Evolutionary conservation across 2,329 filamentous ascomycete genomes (phyloP).

Genomic region (Trichoderma sp.): DNA sequence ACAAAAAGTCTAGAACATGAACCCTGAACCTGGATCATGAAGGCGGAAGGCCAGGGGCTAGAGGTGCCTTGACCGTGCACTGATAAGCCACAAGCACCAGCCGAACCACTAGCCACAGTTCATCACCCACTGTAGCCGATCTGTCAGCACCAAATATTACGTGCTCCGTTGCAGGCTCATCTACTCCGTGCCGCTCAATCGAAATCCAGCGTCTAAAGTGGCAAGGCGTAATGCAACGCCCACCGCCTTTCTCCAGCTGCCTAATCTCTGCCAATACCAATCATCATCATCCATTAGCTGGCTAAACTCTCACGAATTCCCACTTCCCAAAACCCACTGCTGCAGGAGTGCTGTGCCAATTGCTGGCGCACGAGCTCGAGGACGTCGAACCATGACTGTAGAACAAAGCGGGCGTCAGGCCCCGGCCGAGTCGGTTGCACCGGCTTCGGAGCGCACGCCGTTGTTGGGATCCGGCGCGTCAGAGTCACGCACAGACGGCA

Average conservation of each 20-base stretch:
- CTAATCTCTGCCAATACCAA: background rate
- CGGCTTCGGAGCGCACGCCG: constrained; percentile 29
- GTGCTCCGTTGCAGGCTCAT: background rate
- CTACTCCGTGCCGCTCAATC: background rate
- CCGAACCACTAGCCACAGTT: background rate
- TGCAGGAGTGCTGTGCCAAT: background rate
- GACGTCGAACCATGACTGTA: constrained; percentile 12
- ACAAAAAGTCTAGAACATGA: background rate
- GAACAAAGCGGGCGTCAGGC: background rate
- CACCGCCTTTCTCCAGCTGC: background rate
- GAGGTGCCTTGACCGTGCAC: background rate
- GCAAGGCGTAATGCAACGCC: background rate
- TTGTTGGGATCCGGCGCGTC: constrained; percentile 26
- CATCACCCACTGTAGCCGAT: background rate
- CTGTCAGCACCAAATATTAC: background rate
- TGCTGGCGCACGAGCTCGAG: background rate
- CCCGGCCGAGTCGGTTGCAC: background rate
- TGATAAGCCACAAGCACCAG: background rate
- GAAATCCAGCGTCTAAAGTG: background rate
- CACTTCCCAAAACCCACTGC: background rate
- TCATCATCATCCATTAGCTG: background rate
- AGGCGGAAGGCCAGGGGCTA: background rate
- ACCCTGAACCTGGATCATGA: background rate
- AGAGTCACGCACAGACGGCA: background rate
- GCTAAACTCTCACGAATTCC: background rate